phyloP scores from a whole-genome alignment of 345 rosid species.

The Conringia planisiliqua region DNA sequence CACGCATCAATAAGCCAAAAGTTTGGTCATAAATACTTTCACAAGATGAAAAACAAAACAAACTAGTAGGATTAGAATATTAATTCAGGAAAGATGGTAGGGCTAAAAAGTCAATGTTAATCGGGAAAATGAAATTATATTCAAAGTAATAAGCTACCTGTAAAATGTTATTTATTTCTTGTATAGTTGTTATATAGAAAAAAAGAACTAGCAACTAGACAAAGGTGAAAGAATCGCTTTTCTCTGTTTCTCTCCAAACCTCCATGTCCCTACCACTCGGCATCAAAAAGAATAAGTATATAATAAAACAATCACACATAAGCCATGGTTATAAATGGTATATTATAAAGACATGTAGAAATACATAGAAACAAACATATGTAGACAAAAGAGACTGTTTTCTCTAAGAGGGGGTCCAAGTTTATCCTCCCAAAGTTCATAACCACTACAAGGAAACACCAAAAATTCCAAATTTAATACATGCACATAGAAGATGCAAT shows the following conservation, averaged over 20 bases:
- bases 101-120: constrained; percentile 20
- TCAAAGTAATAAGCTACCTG: constrained; percentile 10
- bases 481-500: constrained; percentile 24
- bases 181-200: neutral
- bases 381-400: constrained; percentile 32
- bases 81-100: constrained; percentile 1
- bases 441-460: constrained; percentile 26
- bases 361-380: constrained; percentile 31
- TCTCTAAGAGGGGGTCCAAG: constrained; percentile 31
- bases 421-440: constrained; percentile 30
- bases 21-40: constrained; percentile 21
- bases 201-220: neutral
- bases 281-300: constrained; percentile 21
- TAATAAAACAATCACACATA: constrained; percentile 17
- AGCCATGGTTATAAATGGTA: constrained; percentile 9
- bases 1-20: constrained; percentile 29
- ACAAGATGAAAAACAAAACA: neutral
- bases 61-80: neutral
- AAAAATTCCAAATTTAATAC: constrained; percentile 26
- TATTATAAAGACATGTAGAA: constrained; percentile 6
- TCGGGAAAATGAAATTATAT: neutral
- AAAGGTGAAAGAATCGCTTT: constrained; percentile 2
- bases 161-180: neutral
- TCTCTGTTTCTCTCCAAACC: neutral
- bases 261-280: constrained; percentile 36